Base-by-base conservation (phyloP, 75 land plant genomes). In the Cryptomeria japonica region DNA sequence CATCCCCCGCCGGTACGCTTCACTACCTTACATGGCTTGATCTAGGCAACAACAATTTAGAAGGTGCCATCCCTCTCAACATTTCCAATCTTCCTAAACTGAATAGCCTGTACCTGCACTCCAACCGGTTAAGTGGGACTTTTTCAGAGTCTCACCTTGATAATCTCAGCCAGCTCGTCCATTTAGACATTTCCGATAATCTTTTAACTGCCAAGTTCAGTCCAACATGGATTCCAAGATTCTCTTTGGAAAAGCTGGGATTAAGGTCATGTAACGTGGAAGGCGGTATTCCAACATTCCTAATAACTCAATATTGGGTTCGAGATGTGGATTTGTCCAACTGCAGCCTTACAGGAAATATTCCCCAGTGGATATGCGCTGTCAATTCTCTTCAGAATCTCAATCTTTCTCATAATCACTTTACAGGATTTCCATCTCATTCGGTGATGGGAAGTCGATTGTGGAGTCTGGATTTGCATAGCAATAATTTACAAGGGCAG, bases 31-130 rank as follows among this genome's bases (percentile, higher is more conserved):
- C 72, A 25, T 18, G 15, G 22, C 86, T 89, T 42, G 46, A 87
- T 41, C 88, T 89, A 5, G 1, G n/a, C 6, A 9, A 38, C 15
- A 87, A 89, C 34, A 44, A 16, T 16, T 55, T 87, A 10, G 7
- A 16, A 10, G 88, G 91, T 39, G 1, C 32, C 2, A 77, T 84
- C 61, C 83, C 88, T 4, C 0, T n/a, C 7, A 56, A 19, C 28
- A 31, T 90, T 31, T 56, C 44, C 31, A n/a, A 87, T 18, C 56
- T 90, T 32, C 19, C 42, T 75, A 11, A 36, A 14, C 42, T 90
- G 8, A 14, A 79, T 25, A 10, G 1, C 14, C 88, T 89, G 1
- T 32, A 44, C 41, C 31, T 90, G 6, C 32, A 53, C 13, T 9
- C 34, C 70, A 90, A 90, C 32, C 37, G 22, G 18, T 14, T 87